These are phyloP conservation scores for Cylindrodendrum hubeiense DNA, from an alignment of 2,329 filamentous ascomycete genomes.

Conservation along the genomic window DNA sequence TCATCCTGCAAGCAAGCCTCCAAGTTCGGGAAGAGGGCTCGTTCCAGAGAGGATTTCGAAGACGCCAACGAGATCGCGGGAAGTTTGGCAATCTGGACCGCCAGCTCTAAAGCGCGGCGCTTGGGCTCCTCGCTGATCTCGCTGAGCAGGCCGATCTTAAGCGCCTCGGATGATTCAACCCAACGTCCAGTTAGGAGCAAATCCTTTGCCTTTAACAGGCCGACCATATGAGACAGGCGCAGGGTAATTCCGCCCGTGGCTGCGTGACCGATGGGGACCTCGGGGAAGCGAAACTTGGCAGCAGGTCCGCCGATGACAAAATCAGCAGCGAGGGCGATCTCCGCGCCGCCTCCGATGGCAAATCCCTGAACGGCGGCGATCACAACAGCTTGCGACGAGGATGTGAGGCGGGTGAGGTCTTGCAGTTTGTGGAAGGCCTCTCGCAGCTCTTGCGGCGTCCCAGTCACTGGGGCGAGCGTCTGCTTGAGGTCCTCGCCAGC, in stretches of 20 bases:
- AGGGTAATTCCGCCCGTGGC: slow-evolving; percentile 19
- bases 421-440: slow-evolving; percentile 10
- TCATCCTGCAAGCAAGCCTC: slow-evolving; percentile 12
- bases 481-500: slow-evolving; percentile 14
- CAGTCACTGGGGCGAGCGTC: slow-evolving; percentile 5
- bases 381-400: slow-evolving; percentile 5
- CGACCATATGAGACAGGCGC: slow-evolving; percentile 13
- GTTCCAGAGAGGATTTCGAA: slow-evolving; percentile 9
- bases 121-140: slow-evolving; percentile 14
- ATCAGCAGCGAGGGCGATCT: slow-evolving; percentile 20
- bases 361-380: slow-evolving; percentile 16
- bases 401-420: slow-evolving; percentile 11
- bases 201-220: slow-evolving; percentile 17
- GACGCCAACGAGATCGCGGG: slow-evolving; percentile 7
- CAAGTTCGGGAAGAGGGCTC: slow-evolving; percentile 9
- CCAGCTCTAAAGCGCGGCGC: slow-evolving; percentile 5
- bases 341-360: slow-evolving; percentile 22
- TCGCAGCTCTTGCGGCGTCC: slow-evolving; percentile 1
- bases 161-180: slow-evolving; percentile 5
- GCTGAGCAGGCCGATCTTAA: slow-evolving; percentile 3
- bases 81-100: not conserved
- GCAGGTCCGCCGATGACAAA: slow-evolving; percentile 18
- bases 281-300: slow-evolving; percentile 17
- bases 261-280: slow-evolving; percentile 23
- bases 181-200: slow-evolving; percentile 9